A percentile compares a stretch with the other conserved stretches of the same genome.
Evolutionary conservation across 2,329 filamentous ascomycete genomes (phyloP).

Genomic region (Teratosphaeria viscida): DNA sequence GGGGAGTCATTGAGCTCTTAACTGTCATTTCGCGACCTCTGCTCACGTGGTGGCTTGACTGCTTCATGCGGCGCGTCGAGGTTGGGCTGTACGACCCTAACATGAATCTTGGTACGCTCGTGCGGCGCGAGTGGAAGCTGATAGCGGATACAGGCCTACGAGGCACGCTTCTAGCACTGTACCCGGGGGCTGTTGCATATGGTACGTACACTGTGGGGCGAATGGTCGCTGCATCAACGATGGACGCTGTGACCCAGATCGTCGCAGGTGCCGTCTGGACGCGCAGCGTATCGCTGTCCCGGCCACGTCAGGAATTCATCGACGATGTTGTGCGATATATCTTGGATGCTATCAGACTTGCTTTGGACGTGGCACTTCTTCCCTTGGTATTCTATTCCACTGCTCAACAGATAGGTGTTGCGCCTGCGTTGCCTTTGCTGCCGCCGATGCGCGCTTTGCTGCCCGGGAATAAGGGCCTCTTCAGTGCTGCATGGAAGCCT

Average conservation of each 20-base stretch:
- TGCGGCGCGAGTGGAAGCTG: slow-evolving; percentile 7
- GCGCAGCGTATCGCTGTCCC: background rate
- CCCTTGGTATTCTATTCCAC: slow-evolving; percentile 17
- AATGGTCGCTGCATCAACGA: background rate
- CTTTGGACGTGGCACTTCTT: slow-evolving; percentile 15
- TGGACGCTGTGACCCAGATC: background rate
- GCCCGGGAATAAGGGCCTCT: slow-evolving; percentile 8
- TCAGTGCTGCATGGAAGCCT: slow-evolving; percentile 1
- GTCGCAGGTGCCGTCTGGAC: background rate
- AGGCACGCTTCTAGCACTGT: slow-evolving; percentile 5
- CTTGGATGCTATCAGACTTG: background rate
- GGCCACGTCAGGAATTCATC: background rate
- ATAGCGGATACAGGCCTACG: slow-evolving; percentile 4
- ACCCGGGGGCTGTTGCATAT: slow-evolving; percentile 8
- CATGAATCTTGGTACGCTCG: slow-evolving; percentile 9
- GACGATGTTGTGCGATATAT: background rate
- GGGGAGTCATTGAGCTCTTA: slow-evolving; percentile 12
- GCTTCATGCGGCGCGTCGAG: slow-evolving; percentile 13
- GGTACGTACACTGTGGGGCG: slow-evolving; percentile 2
- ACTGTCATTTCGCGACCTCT: slow-evolving; percentile 4
- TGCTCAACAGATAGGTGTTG: slow-evolving; percentile 17
- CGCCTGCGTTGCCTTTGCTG: slow-evolving; percentile 13
- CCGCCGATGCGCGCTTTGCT: slow-evolving; percentile 10
- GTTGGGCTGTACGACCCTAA: slow-evolving; percentile 15
- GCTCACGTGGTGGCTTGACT: slow-evolving; percentile 13